Evolutionary conservation across 2,329 filamentous ascomycete species (phyloP), one percentile per base, ranked within the genome.

Genomic region (Chrysoporthe deuterocubensis): DNA sequence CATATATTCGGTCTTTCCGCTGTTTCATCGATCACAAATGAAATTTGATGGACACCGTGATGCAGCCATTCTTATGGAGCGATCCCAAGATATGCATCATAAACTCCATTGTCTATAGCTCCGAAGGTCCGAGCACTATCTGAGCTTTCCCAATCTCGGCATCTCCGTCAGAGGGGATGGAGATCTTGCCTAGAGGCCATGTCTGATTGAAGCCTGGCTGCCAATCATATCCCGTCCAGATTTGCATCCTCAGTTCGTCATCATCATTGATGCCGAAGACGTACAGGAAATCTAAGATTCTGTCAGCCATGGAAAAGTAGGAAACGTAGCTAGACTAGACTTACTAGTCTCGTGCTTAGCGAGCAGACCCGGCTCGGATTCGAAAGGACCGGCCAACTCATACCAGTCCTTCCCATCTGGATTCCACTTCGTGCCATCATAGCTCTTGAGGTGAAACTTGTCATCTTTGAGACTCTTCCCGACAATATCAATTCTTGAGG

Each of bases 191-290:
- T 9, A 50, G 26, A 4, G 26, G 14, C 44, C 60, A 50, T 18
- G 44, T 52, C 11, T 50, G 60, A 4, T 62, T 16, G 13, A 62
- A 62, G 32, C 60, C 46, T n/a, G 60, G 60, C 60, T 62, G 60
- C 60, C 60, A 62, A 11, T 62, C 60, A 14, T 62, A 62, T 32
- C 46, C 60, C 37, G 60, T 62, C 60, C 60, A 62, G 32, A 62
- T 52, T 13, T 50, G 60, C 18, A 61, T 61, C 21, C 59, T 61
- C 21, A 62, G 32, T 26, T 52, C 60, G 7, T 52, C 9, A 26
- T 21, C 44, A 18, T 62, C 44, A 26, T 34, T 42, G 34, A 62
- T 40, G 46, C 46, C 60, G 43, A 62, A 62, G 46, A 62, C 18
- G 18, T 62, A 62, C 44, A 62, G 46, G 18, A 50, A 62, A 46